phyloP scores from a whole-genome alignment of 1,139 yeast genomes.

The Debaryomyces singareniensis region DNA sequence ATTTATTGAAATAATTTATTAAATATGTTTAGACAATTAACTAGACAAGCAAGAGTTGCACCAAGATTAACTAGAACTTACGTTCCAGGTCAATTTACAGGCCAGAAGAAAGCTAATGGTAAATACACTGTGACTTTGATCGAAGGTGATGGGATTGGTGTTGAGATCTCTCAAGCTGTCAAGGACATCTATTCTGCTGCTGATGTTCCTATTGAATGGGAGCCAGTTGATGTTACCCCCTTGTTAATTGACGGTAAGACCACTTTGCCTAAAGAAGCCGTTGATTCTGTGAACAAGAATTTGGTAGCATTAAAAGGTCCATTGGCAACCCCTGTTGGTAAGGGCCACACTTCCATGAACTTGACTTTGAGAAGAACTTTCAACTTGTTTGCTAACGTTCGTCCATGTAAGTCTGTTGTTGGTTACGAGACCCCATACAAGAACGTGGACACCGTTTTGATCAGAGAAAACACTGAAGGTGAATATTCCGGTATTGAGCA shows the following conservation, averaged over 20 bases:
- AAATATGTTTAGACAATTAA: constrained; percentile 40
- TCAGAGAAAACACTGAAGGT: constrained; percentile 99
- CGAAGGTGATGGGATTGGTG: constrained; percentile 98
- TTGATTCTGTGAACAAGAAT: constrained; percentile 86
- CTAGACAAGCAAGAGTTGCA: constrained; percentile 23
- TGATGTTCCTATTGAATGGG: constrained; percentile 94
- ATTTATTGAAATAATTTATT: constrained; percentile 3
- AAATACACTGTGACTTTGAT: constrained; percentile 90
- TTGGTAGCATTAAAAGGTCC: constrained; percentile 97
- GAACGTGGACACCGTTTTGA: constrained; percentile 88
- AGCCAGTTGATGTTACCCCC: constrained; percentile 94
- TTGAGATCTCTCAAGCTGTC: constrained; percentile 90
- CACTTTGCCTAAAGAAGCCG: constrained; percentile 88
- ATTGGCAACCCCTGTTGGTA: constrained; percentile 95
- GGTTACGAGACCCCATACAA: constrained; percentile 96
- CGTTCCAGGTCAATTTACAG: constrained; percentile 47
- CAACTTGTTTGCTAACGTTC: constrained; percentile 91
- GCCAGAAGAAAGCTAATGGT: constrained; percentile 46
- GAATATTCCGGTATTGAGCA: constrained; percentile 99
- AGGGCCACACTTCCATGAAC: constrained; percentile 97
- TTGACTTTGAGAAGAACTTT: constrained; percentile 96
- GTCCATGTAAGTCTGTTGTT: constrained; percentile 91
- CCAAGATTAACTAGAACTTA: constrained; percentile 42
- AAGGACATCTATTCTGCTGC: constrained; percentile 91
- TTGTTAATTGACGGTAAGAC: constrained; percentile 88